A percentile compares a stretch with the other conserved stretches of the same genome.
phyloP scores from a whole-genome alignment of 176 grass and related monocot species.

The Carex cristatella region DNA sequence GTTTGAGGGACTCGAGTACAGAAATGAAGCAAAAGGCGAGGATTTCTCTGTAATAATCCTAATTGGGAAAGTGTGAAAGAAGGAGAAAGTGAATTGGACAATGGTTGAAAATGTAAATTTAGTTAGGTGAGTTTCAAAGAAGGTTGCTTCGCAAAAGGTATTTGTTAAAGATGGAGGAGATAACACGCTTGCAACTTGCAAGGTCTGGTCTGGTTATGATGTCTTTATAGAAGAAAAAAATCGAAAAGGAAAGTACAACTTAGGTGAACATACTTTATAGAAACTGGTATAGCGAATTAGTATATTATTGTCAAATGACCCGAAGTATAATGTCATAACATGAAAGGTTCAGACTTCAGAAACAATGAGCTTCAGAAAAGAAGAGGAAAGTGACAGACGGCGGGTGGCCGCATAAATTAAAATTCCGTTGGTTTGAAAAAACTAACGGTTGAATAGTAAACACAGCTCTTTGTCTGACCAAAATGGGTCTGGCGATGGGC shows the following conservation, averaged over 20 bases:
- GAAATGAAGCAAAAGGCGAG: constrained; percentile 17
- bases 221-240: constrained; percentile 7
- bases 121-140: background rate
- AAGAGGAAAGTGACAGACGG: constrained; percentile 15
- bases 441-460: constrained; percentile 18
- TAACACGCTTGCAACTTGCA: background rate
- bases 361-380: background rate
- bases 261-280: background rate
- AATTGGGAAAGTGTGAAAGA: constrained; percentile 10
- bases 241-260: background rate
- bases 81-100: background rate
- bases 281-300: background rate
- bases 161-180: background rate
- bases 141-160: background rate
- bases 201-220: background rate
- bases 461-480: background rate
- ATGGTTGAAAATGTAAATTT: background rate
- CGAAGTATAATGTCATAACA: background rate
- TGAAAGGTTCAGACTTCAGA: background rate
- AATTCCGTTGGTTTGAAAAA: background rate
- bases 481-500: background rate
- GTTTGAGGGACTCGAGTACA: constrained; percentile 9
- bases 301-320: background rate
- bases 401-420: constrained; percentile 20
- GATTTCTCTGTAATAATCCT: background rate